Evolutionary conservation across 345 rosid genomes (phyloP).

Genomic region (Camelina laxa): DNA sequence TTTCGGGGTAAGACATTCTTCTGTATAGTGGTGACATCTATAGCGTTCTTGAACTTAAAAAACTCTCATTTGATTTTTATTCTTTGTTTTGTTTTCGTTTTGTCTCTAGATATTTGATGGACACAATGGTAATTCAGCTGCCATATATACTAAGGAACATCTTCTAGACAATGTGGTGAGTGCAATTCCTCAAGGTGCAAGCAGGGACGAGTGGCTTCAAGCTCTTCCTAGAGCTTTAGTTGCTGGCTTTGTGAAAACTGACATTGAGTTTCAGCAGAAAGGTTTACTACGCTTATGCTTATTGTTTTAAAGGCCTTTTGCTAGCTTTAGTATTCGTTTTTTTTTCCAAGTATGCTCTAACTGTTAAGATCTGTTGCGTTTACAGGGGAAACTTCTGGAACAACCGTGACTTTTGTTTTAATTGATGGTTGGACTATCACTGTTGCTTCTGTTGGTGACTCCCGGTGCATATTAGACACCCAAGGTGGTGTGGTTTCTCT

Average conservation of each 20-base stretch:
- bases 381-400: conserved; percentile 97
- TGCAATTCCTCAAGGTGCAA: conserved; percentile 79
- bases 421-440: conserved; percentile 99
- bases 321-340: not conserved
- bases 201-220: conserved; percentile 97
- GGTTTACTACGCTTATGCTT: conserved; percentile 49
- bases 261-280: conserved; percentile 96
- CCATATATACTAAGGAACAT: conserved; percentile 87
- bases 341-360: conserved; percentile 30
- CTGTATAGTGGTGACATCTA: not conserved
- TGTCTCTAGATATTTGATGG: conserved; percentile 85
- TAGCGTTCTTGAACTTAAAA: not conserved
- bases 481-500: conserved; percentile 96
- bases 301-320: not conserved
- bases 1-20: conserved; percentile 72
- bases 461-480: conserved; percentile 97
- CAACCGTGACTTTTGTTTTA: conserved; percentile 95
- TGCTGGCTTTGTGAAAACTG: conserved; percentile 99
- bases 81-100: conserved; percentile 21
- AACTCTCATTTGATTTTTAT: not conserved
- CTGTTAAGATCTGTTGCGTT: conserved; percentile 37
- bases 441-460: conserved; percentile 99
- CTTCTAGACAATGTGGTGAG: conserved; percentile 82
- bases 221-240: conserved; percentile 97
- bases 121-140: conserved; percentile 98